Percentiles rank a stretch among this genome's conserved stretches.
phyloP scores from a whole-genome alignment of 2,329 filamentous ascomycete genomes.

The Simplicillium aogashimaense region DNA sequence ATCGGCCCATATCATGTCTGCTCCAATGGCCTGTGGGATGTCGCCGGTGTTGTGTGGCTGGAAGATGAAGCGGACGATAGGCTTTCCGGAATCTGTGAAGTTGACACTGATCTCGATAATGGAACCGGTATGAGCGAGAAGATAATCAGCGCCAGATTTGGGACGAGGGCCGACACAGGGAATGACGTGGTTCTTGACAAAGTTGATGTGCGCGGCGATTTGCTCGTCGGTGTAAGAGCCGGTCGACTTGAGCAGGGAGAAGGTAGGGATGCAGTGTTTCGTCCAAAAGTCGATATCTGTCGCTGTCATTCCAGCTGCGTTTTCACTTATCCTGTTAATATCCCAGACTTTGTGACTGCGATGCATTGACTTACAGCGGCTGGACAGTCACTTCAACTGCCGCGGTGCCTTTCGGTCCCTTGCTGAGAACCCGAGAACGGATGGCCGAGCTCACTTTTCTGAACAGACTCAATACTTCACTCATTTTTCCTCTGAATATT shows the following conservation, averaged over 20 bases:
- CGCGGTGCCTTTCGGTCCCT: too few species aligned
- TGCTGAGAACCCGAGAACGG: too few species aligned
- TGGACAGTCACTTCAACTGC: too few species aligned
- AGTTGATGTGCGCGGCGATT: neutral
- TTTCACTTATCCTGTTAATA: too few species aligned
- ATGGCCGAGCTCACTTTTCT: too few species aligned
- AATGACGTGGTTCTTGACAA: conserved; percentile 3
- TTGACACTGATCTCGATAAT: conserved; percentile 2
- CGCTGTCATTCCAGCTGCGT: neutral
- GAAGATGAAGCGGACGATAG: conserved; percentile 3
- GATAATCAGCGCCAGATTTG: neutral
- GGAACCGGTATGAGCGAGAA: conserved; percentile 2
- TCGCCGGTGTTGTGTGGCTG: conserved; percentile 1
- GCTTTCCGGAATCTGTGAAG: conserved; percentile 1
- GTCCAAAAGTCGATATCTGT: conserved; percentile 1
- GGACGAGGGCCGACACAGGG: conserved; percentile 1
- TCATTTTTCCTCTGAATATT: too few species aligned
- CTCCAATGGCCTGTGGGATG: conserved; percentile 1
- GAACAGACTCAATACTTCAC: too few species aligned
- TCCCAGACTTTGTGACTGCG: too few species aligned
- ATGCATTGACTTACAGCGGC: too few species aligned
- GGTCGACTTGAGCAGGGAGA: neutral
- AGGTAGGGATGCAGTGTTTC: conserved; percentile 1
- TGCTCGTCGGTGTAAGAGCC: conserved; percentile 2
- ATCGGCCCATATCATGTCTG: neutral